Conservation (phyloP, 75 land plant species). For the Selaginella tamariscina region DNA sequence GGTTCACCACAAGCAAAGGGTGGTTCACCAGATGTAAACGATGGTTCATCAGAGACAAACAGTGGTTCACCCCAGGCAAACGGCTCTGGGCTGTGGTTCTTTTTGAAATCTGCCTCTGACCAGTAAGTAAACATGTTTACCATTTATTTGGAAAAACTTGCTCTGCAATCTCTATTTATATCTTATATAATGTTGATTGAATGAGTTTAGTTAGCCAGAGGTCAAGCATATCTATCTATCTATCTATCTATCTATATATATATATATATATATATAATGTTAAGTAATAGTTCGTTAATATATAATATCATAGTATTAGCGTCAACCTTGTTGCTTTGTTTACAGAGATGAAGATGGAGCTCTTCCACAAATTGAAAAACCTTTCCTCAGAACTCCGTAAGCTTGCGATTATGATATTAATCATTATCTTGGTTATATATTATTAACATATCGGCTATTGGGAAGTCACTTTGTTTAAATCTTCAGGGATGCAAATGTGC, state of each 20-base stretch:
- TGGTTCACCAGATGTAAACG: too few relatives aligned
- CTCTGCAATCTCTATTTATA: too few relatives aligned
- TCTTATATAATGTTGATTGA: constrained; percentile 46
- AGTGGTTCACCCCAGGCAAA: neutral
- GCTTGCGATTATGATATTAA: too few relatives aligned
- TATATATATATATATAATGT: neutral
- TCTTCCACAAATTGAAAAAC: constrained; percentile 22
- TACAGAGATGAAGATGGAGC: constrained; percentile 15
- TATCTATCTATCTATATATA: neutral
- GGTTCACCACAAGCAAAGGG: neutral
- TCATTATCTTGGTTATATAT: neutral
- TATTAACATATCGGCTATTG: neutral
- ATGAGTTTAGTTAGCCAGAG: constrained; percentile 33
- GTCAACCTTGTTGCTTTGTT: neutral
- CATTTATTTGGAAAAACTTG: too few relatives aligned
- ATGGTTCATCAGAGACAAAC: neutral
- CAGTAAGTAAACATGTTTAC: neutral
- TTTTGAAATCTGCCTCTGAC: neutral
- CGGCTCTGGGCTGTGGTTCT: neutral
- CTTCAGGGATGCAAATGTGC: constrained; percentile 64
- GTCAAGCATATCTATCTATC: neutral
- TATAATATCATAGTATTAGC: too few relatives aligned
- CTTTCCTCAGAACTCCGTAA: constrained; percentile 25
- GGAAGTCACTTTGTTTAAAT: neutral
- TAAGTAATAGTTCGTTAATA: too few relatives aligned